These are phyloP conservation scores for Monosporascus sp. DNA, from an alignment of 2,329 filamentous ascomycete species.

Conservation along the genomic window DNA sequence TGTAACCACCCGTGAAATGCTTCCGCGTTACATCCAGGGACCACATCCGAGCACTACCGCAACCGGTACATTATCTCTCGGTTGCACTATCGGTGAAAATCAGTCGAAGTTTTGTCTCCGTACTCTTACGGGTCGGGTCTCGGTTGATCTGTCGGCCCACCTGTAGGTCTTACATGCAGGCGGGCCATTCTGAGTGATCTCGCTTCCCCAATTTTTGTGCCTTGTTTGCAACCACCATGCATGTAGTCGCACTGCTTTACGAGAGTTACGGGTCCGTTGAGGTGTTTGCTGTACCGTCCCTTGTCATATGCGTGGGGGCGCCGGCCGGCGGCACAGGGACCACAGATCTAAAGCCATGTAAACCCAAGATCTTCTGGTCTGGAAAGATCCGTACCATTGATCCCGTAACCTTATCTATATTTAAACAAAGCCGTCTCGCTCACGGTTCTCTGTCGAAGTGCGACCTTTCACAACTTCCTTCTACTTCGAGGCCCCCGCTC, in stretches of 20 bases:
- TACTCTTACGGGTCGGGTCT: background rate
- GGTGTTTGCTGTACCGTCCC: background rate
- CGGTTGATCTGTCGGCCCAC: background rate
- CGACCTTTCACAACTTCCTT: conserved; percentile 16
- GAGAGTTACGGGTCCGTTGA: background rate
- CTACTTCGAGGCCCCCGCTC: conserved; percentile 9
- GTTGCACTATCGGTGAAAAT: background rate
- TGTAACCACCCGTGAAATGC: background rate
- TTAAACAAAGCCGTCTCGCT: conserved; percentile 7
- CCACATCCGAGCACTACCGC: background rate
- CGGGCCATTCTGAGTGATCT: background rate
- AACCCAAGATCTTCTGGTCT: background rate
- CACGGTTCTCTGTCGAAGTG: conserved; percentile 7
- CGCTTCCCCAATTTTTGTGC: background rate
- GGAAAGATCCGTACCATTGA: background rate
- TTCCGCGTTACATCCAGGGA: background rate
- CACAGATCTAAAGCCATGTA: background rate
- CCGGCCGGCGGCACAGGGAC: background rate
- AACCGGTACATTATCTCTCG: background rate
- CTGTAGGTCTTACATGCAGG: background rate
- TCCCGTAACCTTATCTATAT: conserved; percentile 6
- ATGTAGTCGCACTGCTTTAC: conserved; percentile 5
- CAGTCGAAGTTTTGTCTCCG: background rate
- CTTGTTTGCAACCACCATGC: conserved; percentile 3
- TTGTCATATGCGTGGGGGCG: background rate